Conservation (phyloP, 1,139 yeast species). For the Kodamaea anthophila region DNA sequence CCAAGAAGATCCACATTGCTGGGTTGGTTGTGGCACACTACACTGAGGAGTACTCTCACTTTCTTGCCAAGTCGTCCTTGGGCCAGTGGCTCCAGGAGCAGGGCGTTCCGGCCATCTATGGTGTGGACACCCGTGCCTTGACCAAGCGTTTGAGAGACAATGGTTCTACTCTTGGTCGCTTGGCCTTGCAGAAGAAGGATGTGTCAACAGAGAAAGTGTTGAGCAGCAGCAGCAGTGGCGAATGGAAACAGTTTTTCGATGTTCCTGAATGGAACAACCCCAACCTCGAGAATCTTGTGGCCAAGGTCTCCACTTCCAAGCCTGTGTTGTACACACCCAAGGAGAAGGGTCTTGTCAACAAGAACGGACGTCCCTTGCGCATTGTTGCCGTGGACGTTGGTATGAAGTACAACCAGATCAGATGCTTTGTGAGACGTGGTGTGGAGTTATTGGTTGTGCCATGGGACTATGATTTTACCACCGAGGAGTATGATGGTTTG, state of each 20-base stretch:
- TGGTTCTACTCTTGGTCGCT: constrained; percentile 91
- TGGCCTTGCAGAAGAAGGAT: constrained; percentile 52
- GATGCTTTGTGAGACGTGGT: constrained; percentile 95
- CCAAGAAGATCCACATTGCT: constrained; percentile 86
- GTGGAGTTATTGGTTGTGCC: constrained; percentile 95
- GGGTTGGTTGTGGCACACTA: constrained; percentile 97
- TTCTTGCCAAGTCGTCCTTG: constrained; percentile 83
- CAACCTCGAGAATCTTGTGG: constrained; percentile 84
- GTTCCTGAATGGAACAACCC: constrained; percentile 92
- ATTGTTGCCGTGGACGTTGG: constrained; percentile 95
- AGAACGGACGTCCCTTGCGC: constrained; percentile 69
- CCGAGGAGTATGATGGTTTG: constrained; percentile 84
- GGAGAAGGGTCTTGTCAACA: constrained; percentile 48
- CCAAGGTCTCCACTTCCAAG: constrained; percentile 73
- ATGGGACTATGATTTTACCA: constrained; percentile 82
- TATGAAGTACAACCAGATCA: constrained; percentile 94
- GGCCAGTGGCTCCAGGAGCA: constrained; percentile 92
- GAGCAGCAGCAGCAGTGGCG: constrained; percentile 17
- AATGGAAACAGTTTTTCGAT: constrained; percentile 62
- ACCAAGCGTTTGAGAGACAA: constrained; percentile 88
- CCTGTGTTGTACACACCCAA: constrained; percentile 65
- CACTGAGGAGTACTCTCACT: constrained; percentile 94
- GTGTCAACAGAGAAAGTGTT: constrained; percentile 34
- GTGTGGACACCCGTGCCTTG: constrained; percentile 93
- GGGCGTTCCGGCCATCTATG: constrained; percentile 93